These are phyloP conservation scores for Leccinum incarnatum DNA, from an alignment of 768 basidiomycete species.

Conservation along the genomic window DNA sequence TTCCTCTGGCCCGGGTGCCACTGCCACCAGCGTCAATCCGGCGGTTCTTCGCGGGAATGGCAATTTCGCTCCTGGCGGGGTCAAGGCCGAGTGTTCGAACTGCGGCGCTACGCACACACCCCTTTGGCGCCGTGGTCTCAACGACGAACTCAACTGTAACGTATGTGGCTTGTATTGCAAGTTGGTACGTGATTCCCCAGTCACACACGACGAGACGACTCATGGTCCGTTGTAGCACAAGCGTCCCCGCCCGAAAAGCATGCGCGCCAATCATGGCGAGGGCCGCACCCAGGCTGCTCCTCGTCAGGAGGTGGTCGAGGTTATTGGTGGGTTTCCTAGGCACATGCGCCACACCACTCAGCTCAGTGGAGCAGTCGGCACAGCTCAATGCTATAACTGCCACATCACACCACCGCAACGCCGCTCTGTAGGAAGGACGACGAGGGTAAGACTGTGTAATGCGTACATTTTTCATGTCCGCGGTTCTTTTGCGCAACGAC, in stretches of 20 bases:
- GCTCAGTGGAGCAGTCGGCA: constrained; percentile 30
- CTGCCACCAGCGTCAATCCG: constrained; percentile 36
- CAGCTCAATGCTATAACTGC: constrained; percentile 88
- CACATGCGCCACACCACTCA: constrained; percentile 29
- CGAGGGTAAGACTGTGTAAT: constrained; percentile 89
- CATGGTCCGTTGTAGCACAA: constrained; percentile 57
- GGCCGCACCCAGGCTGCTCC: constrained; percentile 60
- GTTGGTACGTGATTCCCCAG: constrained; percentile 46
- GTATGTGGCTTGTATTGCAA: constrained; percentile 89
- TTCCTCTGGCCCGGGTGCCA: constrained; percentile 62
- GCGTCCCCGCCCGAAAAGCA: constrained; percentile 83
- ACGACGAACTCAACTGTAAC: constrained; percentile 88
- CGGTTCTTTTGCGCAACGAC: constrained; percentile 11
- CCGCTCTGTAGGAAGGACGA: constrained; percentile 93
- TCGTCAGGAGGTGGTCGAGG: constrained; percentile 69
- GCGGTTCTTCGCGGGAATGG: too few relatives aligned
- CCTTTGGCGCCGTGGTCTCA: constrained; percentile 81
- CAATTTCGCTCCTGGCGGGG: too few relatives aligned
- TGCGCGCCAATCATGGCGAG: constrained; percentile 77
- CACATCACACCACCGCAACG: constrained; percentile 72
- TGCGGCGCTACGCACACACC: constrained; percentile 89
- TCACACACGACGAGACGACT: background rate
- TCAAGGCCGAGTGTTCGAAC: background rate
- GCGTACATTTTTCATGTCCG: constrained; percentile 55
- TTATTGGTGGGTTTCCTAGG: constrained; percentile 55